Evolutionary conservation across 306 rosid genomes (phyloP), one percentile per base, ranked within the genome.

Genomic region (Astragalus glycyphyllos): DNA sequence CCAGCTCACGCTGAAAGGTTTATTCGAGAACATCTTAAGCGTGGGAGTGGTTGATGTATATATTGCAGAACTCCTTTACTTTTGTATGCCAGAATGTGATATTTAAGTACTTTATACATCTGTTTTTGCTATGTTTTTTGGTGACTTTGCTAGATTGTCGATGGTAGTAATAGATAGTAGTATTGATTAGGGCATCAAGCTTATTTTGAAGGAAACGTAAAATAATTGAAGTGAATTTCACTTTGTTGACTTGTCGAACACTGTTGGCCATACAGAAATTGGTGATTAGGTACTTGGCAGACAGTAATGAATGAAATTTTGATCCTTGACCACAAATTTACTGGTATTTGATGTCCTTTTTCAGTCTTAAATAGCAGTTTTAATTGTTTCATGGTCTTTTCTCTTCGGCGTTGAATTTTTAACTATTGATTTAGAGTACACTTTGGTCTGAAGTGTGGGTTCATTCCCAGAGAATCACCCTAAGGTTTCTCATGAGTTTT

Each of bases 11-110:
- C 96, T 3, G 96, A 89, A 76, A 83, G 86, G 76, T 89, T 91
- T 82, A 87, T 94, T 73, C 80, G 84, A 32, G 84, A 84, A 76
- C 95, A 89, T 83, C 81, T 89, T 79, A 94, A 89, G 85, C 90
- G 91, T 8, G 82, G 88, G 61, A 86, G 96, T 78, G 81, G 84
- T 67, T 88, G 71, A 71, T 69, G 50, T 64, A 59, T 71, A 40
- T 72, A 73, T 76, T 34, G 13, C 75, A 58, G 72, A 38, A 32
- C 50, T 68, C 56, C n/a, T 49, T 40, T 56, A 58, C 72, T 57
- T 71, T 37, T 67, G 37, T 57, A 44, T 63, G 69, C 40, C 63
- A 45, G 14, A 31, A 11, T 35, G 54, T 79, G 49, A 31, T 58
- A 51, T 34, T 73, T 75, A 56, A 73, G 65, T 74, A 34, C 44